These are phyloP conservation scores for Phytophthora melonis DNA, from an alignment of 352 stramenopile species.

Conservation along the genomic window DNA sequence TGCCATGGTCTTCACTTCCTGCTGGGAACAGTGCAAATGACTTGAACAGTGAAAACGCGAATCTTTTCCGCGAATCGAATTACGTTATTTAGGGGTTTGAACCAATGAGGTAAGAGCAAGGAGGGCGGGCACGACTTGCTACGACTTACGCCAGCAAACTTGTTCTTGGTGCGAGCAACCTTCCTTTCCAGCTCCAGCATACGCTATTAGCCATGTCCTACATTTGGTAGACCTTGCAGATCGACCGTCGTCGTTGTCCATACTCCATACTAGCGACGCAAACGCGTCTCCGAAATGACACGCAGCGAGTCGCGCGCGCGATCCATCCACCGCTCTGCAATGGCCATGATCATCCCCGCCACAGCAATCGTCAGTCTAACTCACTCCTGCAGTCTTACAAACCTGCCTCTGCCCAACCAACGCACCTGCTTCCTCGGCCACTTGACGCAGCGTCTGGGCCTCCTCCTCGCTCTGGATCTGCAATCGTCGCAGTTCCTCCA, in stretches of 20 bases:
- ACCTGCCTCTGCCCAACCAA: not conserved
- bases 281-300: slow-evolving; percentile 83
- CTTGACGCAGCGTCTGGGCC: slow-evolving; percentile 82
- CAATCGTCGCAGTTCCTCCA: slow-evolving; percentile 79
- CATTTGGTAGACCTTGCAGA: no score
- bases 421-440: slow-evolving; percentile 81
- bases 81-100: slow-evolving; percentile 16
- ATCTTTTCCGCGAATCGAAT: slow-evolving; percentile 33
- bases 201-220: no score
- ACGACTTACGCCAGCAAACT: no score
- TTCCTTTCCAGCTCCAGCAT: no score
- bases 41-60: not conserved
- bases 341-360: slow-evolving; percentile 4
- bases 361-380: not conserved
- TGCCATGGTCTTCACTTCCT: slow-evolving; percentile 44
- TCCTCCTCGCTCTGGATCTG: slow-evolving; percentile 90
- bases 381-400: not conserved
- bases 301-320: slow-evolving; percentile 82
- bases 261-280: slow-evolving; percentile 56
- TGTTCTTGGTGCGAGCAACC: no score
- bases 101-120: not conserved
- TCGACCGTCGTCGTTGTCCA: no score
- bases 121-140: no score
- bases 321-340: slow-evolving; percentile 82
- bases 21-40: slow-evolving; percentile 4